Evolutionary conservation across 2,329 filamentous ascomycete genomes (phyloP), one percentile per base, ranked within the genome.

Genomic region (Hawksworthiomyces lignivorus): DNA sequence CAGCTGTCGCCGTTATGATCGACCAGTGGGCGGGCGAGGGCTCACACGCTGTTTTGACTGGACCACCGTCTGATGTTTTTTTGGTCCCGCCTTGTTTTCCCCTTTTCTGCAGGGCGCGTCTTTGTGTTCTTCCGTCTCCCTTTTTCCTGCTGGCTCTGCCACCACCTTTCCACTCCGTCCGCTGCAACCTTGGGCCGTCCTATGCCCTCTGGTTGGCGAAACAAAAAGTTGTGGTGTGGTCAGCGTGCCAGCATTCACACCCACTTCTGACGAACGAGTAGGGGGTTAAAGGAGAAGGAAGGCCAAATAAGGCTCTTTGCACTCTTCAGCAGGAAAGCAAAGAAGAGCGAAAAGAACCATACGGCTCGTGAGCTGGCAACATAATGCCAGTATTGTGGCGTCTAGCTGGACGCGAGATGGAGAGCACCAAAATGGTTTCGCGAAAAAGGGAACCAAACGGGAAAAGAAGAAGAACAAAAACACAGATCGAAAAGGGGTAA

Each of bases 231-330:
- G 29, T 46, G 39, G 34, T 39, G 43, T 42, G 44, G 44, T 46
- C 44, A 39, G 44, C 44, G 36, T 39, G 21, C 39, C 39, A 46
- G 36, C 39, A 27, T 45, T 29, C 39, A 41, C 44, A 46, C 36
- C 39, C 30, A 31, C 43, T 36, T 38, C 22, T 33, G 12, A 20
- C n/a, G n/a, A n/a, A n/a, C n/a, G 6, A 17, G 29, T 15, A 12
- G 29, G 41, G 17, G 29, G 28, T 21, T 39, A 22, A 33, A 34
- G 31, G 40, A 39, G 39, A 36, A 26, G 8, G 26, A 28, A 27
- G 28, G 31, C 18, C 11, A 19, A n/a, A 14, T 14, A 29, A 36
- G 7, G 34, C n/a, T n/a, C n/a, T n/a, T n/a, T n/a, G n/a, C n/a
- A n/a, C n/a, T n/a, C n/a, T n/a, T n/a, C n/a, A n/a, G n/a, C n/a